Conservation (phyloP, 2,329 filamentous ascomycete genomes). For the Exophiala bonariae region DNA sequence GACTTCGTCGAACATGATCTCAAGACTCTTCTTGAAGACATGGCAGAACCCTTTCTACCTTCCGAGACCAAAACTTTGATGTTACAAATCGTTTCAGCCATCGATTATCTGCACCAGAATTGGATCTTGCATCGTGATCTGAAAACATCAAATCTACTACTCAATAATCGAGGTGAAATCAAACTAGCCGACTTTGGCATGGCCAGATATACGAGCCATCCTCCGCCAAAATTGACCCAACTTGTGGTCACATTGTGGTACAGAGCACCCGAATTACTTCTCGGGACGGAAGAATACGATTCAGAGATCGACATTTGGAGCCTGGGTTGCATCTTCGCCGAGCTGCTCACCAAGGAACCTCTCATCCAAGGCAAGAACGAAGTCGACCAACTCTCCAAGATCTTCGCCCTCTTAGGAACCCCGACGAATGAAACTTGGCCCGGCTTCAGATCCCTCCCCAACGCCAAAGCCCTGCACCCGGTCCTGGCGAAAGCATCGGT, state of each 20-base stretch:
- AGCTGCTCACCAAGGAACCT: constrained; percentile 80
- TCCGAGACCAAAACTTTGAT: constrained; percentile 92
- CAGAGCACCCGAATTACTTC: constrained; percentile 82
- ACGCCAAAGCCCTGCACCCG: constrained; percentile 75
- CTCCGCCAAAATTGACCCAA: constrained; percentile 75
- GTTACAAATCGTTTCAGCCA: constrained; percentile 75
- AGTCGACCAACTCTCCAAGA: constrained; percentile 82
- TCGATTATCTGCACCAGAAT: constrained; percentile 81
- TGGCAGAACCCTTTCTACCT: constrained; percentile 88
- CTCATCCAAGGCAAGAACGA: constrained; percentile 88
- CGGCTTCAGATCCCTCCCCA: constrained; percentile 79
- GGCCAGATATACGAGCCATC: constrained; percentile 84
- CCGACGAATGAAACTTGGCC: constrained; percentile 85
- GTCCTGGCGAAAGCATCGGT: constrained; percentile 31
- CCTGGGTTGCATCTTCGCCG: constrained; percentile 91
- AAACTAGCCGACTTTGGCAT: constrained; percentile 98
- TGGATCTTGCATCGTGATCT: constrained; percentile 94
- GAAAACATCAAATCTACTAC: constrained; percentile 89
- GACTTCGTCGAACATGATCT: constrained; percentile 98
- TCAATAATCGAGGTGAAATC: constrained; percentile 91
- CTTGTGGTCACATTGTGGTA: constrained; percentile 98
- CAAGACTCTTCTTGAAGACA: constrained; percentile 87
- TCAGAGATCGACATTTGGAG: constrained; percentile 90
- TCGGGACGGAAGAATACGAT: constrained; percentile 76
- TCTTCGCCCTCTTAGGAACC: constrained; percentile 86